Evolutionary conservation across 352 stramenopile species (phyloP).

Genomic region (Thalassiosira livingstoniorum): DNA sequence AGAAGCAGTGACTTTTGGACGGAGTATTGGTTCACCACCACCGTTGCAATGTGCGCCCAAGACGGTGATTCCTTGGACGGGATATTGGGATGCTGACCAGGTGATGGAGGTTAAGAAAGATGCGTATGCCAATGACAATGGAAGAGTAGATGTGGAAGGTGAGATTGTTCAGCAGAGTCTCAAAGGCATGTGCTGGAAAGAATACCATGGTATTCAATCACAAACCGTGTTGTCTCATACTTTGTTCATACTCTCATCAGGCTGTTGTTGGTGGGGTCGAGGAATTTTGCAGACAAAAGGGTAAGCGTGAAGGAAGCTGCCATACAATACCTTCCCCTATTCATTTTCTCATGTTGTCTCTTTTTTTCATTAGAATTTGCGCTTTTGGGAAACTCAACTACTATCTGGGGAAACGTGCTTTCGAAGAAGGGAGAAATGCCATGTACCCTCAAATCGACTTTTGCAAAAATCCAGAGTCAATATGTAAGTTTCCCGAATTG

Average conservation of each 20-base stretch:
- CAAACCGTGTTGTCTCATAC: too few relatives aligned
- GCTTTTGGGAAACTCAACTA: conserved; percentile 53
- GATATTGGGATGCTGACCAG: conserved; percentile 34
- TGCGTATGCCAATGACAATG: conserved; percentile 54
- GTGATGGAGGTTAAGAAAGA: conserved; percentile 32
- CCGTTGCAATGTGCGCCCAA: conserved; percentile 50
- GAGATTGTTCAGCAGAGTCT: too few relatives aligned
- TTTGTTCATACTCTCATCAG: too few relatives aligned
- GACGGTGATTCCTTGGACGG: conserved; percentile 30
- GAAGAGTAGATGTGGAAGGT: conserved; percentile 41
- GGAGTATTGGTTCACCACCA: conserved; percentile 29
- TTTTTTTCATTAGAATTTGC: too few relatives aligned
- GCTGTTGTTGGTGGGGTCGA: conserved; percentile 58
- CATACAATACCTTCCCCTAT: too few relatives aligned
- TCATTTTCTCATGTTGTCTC: too few relatives aligned
- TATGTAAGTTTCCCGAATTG: too few relatives aligned
- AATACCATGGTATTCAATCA: too few relatives aligned
- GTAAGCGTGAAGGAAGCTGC: too few relatives aligned
- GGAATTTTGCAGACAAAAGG: conserved; percentile 57
- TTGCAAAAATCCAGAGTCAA: conserved; percentile 47
- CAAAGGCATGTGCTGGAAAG: too few relatives aligned
- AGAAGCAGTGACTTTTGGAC: conserved; percentile 47
- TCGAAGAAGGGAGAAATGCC: conserved; percentile 14
- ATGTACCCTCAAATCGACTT: conserved; percentile 55
- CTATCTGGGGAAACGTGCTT: conserved; percentile 48